Evolutionary conservation across 2,329 filamentous ascomycete genomes (phyloP), one percentile per base, ranked within the genome.

Genomic region (Cordyceps pruinosa): DNA sequence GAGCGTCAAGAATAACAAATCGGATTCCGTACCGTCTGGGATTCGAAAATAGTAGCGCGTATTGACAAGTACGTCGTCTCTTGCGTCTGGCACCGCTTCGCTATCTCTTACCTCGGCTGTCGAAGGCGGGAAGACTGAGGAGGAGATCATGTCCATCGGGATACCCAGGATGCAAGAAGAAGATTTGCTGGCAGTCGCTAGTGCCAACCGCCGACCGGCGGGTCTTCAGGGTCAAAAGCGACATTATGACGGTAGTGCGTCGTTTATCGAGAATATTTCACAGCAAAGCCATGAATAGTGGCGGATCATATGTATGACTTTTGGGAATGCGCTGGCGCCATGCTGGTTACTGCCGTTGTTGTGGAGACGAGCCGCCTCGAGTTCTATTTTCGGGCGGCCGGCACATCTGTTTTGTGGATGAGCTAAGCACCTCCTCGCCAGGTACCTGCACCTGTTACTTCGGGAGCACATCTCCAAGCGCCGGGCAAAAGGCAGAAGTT

Each of bases 141-240:
- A 59, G 47, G 17, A 59, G 25, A 34, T 59, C 55, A 19, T 50
- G 44, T 17, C 37, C 35, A 28, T 57, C 54, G 21, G 54, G 44
- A 47, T 59, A 59, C 17, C 58, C 54, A n/a, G 54, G 54, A 48
- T 59, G 49, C 19, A 51, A 52, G 25, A 59, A 3, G 30, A 35
- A 37, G 30, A 49, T 37, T 49, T 49, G 46, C 30, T 28, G n/a
- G 46, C 30, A 35, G 26, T 49, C n/a, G 30, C 46, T 49, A 15
- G 46, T n/a, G 2, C 46, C 19, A 35, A 49, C 35, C 30, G 46
- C 46, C 19, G 19, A 49, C 46, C 46, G 46, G 46, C 46, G 46
- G 46, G 30, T 35, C 30, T 49, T 49, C 7, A 49, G n/a, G 19
- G 19, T 15, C 8, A 49, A 19, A 23, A 34, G 30, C 15, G 46